Percentiles rank a stretch among this genome's conserved stretches.
These are phyloP conservation scores for Sporothrix euskadiensis DNA, from an alignment of 2,329 filamentous ascomycete species.

Conservation along the genomic window DNA sequence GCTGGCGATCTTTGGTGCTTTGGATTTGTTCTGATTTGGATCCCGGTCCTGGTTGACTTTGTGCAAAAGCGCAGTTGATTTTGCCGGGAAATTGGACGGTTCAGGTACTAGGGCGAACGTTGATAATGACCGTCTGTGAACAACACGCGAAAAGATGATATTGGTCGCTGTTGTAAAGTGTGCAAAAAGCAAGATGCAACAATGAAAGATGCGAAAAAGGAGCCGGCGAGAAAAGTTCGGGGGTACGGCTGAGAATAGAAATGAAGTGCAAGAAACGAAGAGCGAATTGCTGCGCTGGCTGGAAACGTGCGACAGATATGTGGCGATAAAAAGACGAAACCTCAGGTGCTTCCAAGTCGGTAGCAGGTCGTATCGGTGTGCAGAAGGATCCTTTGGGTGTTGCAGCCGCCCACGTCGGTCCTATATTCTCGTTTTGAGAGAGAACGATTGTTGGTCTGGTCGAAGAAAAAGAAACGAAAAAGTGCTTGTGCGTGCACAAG, in stretches of 20 bases:
- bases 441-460: background rate
- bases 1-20: background rate
- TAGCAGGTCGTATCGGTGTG: background rate
- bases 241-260: background rate
- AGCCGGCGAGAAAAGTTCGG: background rate
- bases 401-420: constrained; percentile 5
- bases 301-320: background rate
- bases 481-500: constrained; percentile 11
- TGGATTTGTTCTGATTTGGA: background rate
- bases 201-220: background rate
- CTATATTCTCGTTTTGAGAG: background rate
- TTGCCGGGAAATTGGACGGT: constrained; percentile 1
- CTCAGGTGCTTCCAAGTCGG: background rate
- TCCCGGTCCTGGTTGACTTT: constrained; percentile 1
- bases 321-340: background rate
- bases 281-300: background rate
- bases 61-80: background rate
- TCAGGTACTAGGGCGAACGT: background rate
- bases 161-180: background rate
- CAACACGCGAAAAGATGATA: background rate
- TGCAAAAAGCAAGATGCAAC: background rate
- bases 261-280: background rate
- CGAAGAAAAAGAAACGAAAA: background rate
- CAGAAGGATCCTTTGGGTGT: background rate
- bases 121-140: background rate